phyloP scores from a whole-genome alignment of 2,329 filamentous ascomycete genomes.

The Paecilomyces sp. region DNA sequence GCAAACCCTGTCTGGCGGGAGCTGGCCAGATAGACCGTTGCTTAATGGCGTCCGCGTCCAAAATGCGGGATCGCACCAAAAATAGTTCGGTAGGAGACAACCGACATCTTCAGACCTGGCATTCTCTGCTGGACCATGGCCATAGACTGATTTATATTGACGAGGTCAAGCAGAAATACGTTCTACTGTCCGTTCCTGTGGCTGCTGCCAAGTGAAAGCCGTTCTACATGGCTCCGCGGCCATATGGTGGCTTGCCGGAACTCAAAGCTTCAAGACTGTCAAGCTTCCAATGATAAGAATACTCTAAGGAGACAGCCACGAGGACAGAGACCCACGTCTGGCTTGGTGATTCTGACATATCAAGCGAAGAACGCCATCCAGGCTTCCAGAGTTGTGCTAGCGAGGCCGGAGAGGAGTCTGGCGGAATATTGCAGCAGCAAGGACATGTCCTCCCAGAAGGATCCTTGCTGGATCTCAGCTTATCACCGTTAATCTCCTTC shows the following conservation, averaged over 20 bases:
- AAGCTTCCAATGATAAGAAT: background rate
- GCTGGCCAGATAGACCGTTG: background rate
- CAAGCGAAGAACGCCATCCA: background rate
- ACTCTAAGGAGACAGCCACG: background rate
- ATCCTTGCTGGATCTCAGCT: background rate
- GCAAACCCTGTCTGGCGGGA: background rate
- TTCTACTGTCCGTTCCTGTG: background rate
- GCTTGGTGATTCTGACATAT: background rate
- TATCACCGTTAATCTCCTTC: background rate
- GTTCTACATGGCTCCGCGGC: background rate
- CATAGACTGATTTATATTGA: background rate
- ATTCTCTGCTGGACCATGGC: background rate
- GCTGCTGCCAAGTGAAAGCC: background rate
- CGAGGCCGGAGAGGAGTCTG: background rate
- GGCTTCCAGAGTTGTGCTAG: background rate
- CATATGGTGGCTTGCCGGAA: background rate
- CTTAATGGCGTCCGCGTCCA: background rate
- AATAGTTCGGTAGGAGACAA: background rate
- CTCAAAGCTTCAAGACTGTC: background rate
- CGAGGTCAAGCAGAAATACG: background rate
- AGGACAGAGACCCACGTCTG: background rate
- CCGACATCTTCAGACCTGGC: background rate
- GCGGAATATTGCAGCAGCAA: background rate
- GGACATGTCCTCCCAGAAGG: background rate
- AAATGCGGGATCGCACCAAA: background rate